Base-by-base conservation (phyloP, 495 filamentous ascomycete genomes). In the Corynascus novoguineensis region DNA sequence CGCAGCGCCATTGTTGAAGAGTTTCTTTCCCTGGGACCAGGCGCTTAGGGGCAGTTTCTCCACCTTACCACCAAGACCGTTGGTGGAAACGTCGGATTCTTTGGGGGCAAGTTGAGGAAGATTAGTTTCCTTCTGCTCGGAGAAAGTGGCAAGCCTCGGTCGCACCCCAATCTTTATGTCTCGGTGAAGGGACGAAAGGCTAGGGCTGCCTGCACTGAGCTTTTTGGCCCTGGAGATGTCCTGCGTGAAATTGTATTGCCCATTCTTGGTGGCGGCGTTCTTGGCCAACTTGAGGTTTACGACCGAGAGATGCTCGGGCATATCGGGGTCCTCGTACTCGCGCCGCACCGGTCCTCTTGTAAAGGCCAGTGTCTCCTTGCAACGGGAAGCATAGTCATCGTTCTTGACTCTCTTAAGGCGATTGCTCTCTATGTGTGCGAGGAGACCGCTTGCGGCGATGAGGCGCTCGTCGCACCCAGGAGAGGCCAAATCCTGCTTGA, bases 381-480 rank as follows among this genome's bases (percentile, higher is more conserved):
- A 56, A 14, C 53, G 48, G 9, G 45, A 49, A 17, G 34, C 44
- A n/a, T 70, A 14, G 9, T 68, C 59, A 3, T 58, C 60, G 25
- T 59, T 60, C 9, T 46, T 59, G 37, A 72, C 60, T 1, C 25
- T 35, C 9, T 29, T 21, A 35, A 70, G 72, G 1, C 58, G 21
- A 37, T 56, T 49, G 0, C 24, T 54, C 27, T 75, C 69, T 7
- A 73, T 58, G 22, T 75, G 72, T 9, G 29, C 34, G 34, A 69
- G 50, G 56, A 68, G 64, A 29, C 1, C 35, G 24, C 47, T 57
- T 10, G 54, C 52, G 4, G 37, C n/a, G 5, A 3, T 27, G 48
- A 73, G 72, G 1, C 41, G 47, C 25, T 29, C 47, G 3, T 50
- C 7, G 21, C 70, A 75, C n/a, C 69, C 72, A 3, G 69, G 69